Percentiles rank a stretch among this genome's conserved stretches.
These are phyloP conservation scores for Trichoderma atrobrunneum DNA, from an alignment of 2,329 filamentous ascomycete species.

Conservation along the genomic window DNA sequence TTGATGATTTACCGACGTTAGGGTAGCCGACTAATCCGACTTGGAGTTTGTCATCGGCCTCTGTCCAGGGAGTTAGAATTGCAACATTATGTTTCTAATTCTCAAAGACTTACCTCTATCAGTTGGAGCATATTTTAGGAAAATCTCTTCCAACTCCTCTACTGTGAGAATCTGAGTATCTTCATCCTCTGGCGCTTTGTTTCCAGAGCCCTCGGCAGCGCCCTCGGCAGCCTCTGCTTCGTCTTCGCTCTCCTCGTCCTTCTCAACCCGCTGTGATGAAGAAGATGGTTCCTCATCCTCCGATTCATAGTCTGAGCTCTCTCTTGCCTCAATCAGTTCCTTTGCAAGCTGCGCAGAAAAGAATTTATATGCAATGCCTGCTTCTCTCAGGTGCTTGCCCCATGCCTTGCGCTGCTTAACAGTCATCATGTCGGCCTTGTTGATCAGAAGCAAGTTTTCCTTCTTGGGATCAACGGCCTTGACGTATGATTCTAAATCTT, in stretches of 20 bases:
- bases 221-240: constrained; percentile 23
- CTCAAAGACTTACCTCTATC: constrained; percentile 42
- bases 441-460: constrained; percentile 87
- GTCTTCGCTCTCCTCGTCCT: constrained; percentile 27
- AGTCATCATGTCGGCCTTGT: constrained; percentile 99
- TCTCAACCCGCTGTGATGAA: constrained; percentile 4
- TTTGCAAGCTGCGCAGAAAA: constrained; percentile 94
- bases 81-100: neutral
- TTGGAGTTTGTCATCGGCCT: constrained; percentile 64
- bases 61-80: constrained; percentile 32
- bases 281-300: constrained; percentile 36
- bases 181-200: constrained; percentile 41
- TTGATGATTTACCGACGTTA: constrained; percentile 98
- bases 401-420: constrained; percentile 74
- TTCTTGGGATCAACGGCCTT: constrained; percentile 87
- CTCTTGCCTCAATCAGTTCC: constrained; percentile 75
- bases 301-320: constrained; percentile 47
- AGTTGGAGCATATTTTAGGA: constrained; percentile 67
- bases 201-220: constrained; percentile 25
- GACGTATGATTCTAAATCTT: constrained; percentile 90
- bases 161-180: constrained; percentile 84
- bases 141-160: constrained; percentile 86
- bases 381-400: constrained; percentile 80
- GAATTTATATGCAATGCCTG: constrained; percentile 86
- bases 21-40: constrained; percentile 97